phyloP scores from a whole-genome alignment of 495 filamentous ascomycete species.

The Amniculicola lignicola region DNA sequence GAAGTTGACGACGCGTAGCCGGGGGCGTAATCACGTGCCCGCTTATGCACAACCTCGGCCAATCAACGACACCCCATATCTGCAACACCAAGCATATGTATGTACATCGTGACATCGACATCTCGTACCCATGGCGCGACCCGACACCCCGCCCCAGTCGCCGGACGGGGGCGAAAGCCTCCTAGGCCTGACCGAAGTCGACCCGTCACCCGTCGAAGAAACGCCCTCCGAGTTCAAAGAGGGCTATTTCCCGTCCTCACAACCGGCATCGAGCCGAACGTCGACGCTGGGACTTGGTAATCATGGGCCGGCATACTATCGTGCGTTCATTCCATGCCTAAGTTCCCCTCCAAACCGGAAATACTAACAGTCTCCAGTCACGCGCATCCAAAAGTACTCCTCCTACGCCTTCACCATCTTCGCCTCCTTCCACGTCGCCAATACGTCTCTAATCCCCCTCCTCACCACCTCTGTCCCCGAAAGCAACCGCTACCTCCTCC shows the following conservation, averaged over 20 bases:
- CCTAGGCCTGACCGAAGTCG: slow-evolving; percentile 70
- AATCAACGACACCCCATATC: too few relatives aligned
- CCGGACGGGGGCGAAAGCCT: slow-evolving; percentile 25
- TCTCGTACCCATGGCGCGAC: too few relatives aligned
- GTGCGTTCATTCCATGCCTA: slow-evolving; percentile 17
- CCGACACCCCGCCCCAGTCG: slow-evolving; percentile 7
- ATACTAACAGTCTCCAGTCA: slow-evolving; percentile 52
- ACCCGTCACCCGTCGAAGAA: slow-evolving; percentile 76
- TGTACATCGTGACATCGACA: too few relatives aligned
- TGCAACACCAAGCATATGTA: too few relatives aligned
- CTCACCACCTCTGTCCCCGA: slow-evolving; percentile 52
- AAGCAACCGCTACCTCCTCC: slow-evolving; percentile 57
- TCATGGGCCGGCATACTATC: slow-evolving; percentile 40
- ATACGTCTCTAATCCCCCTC: slow-evolving; percentile 60
- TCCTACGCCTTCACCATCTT: slow-evolving; percentile 83
- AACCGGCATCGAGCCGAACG: slow-evolving; percentile 14
- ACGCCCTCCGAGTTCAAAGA: slow-evolving; percentile 51
- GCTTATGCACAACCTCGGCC: too few relatives aligned
- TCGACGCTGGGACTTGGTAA: slow-evolving; percentile 39
- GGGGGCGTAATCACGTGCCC: too few relatives aligned
- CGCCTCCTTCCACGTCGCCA: slow-evolving; percentile 71
- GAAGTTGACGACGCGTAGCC: too few relatives aligned
- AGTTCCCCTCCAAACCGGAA: background rate
- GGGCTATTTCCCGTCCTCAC: slow-evolving; percentile 52
- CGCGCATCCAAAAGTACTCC: slow-evolving; percentile 78